Evolutionary conservation across 2,329 filamentous ascomycete genomes (phyloP).

Genomic region (Penicillium corylophilum): DNA sequence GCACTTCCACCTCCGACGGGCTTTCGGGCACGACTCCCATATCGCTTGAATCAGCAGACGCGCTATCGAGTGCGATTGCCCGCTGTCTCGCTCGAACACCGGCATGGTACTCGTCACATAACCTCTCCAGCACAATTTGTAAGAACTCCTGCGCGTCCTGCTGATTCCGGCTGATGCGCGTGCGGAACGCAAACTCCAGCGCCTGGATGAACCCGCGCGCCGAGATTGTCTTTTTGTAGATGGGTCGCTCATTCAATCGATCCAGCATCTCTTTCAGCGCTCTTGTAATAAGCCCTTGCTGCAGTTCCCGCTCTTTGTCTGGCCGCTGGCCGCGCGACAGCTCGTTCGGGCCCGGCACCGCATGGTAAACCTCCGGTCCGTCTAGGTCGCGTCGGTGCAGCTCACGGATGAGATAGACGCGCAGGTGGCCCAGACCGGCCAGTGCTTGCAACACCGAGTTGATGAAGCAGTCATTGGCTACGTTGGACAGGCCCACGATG

Average conservation of each 20-base stretch:
- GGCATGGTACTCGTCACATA: constrained; percentile 92
- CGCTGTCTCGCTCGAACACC: constrained; percentile 68
- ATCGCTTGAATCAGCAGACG: constrained; percentile 17
- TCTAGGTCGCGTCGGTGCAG: constrained; percentile 80
- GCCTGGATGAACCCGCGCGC: constrained; percentile 80
- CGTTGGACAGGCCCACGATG: constrained; percentile 83
- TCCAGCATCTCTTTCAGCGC: constrained; percentile 92
- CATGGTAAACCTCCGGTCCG: constrained; percentile 70
- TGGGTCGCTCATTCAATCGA: constrained; percentile 85
- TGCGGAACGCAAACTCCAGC: constrained; percentile 81
- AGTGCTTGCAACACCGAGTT: constrained; percentile 94
- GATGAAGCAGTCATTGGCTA: constrained; percentile 95
- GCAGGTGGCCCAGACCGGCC: constrained; percentile 83
- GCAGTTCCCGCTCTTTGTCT: constrained; percentile 60
- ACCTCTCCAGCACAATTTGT: constrained; percentile 85
- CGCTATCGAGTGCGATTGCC: constrained; percentile 25
- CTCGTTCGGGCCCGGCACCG: constrained; percentile 52
- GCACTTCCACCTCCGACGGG: constrained; percentile 33
- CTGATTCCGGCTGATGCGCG: constrained; percentile 88
- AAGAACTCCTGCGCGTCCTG: constrained; percentile 98
- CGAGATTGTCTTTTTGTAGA: constrained; percentile 90
- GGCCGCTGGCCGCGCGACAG: constrained; percentile 39
- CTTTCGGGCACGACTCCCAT: constrained; percentile 17
- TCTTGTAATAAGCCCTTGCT: constrained; percentile 77
- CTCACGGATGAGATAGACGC: constrained; percentile 89